Conservation (phyloP, 2,329 filamentous ascomycete genomes). For the Pseudocercospora pini-densiflorae region DNA sequence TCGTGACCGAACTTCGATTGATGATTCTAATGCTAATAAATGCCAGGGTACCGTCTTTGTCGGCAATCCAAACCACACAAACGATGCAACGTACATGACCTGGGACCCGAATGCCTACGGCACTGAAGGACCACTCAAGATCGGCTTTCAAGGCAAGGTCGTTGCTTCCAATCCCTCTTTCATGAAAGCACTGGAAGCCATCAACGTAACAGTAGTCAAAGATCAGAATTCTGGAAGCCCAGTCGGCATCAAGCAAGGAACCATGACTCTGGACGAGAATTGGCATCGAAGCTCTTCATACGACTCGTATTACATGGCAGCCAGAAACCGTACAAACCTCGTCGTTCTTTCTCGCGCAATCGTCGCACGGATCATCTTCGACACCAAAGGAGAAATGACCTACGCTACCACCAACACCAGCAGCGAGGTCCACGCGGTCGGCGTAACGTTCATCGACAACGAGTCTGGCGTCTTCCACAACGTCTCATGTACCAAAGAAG, state of each 20-base stretch:
- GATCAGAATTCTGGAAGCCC: constrained; percentile 23
- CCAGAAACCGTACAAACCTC: constrained; percentile 19
- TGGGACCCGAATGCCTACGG: constrained; percentile 25
- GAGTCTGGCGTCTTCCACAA: constrained; percentile 26
- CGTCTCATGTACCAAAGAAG: constrained; percentile 43
- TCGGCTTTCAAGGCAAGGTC: constrained; percentile 27
- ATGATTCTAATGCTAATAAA: not conserved
- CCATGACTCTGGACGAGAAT: constrained; percentile 24
- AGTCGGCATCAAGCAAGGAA: constrained; percentile 25
- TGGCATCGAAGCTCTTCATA: constrained; percentile 22
- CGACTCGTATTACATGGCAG: constrained; percentile 23
- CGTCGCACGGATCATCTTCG: constrained; percentile 23
- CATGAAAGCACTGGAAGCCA: constrained; percentile 23
- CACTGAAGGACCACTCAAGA: constrained; percentile 26
- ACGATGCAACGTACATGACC: constrained; percentile 26
- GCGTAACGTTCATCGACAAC: constrained; percentile 24
- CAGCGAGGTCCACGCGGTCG: constrained; percentile 15
- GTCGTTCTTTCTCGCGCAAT: constrained; percentile 20
- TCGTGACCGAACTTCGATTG: too few species aligned
- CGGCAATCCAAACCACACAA: constrained; percentile 23
- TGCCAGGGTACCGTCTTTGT: constrained; percentile 22
- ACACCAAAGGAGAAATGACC: not conserved
- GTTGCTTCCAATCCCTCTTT: constrained; percentile 22
- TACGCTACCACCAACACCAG: not conserved
- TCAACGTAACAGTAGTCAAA: constrained; percentile 16